Conservation (phyloP, 495 filamentous ascomycete species). For the Darksidea phi region DNA sequence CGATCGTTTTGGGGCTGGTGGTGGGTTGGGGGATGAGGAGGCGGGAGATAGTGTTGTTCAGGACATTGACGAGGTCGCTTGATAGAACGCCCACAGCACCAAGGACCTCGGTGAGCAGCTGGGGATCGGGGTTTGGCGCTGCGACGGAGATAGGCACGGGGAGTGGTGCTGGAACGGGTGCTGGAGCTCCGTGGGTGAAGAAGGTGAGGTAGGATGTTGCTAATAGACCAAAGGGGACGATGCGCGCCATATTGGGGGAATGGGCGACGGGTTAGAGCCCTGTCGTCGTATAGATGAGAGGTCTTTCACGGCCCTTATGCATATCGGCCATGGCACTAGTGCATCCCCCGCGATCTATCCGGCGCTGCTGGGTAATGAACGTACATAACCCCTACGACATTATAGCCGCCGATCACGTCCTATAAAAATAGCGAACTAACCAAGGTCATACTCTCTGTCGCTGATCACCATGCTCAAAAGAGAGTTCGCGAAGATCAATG, state of each 20-base stretch:
- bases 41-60: not conserved
- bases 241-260: not conserved
- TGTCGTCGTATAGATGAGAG: too few species aligned
- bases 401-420: too few species aligned
- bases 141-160: not conserved
- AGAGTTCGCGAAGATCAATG: too few species aligned
- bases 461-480: too few species aligned
- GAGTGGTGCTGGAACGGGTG: not conserved
- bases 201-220: not conserved
- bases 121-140: not conserved
- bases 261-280: too few species aligned
- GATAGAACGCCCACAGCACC: not conserved
- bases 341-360: too few species aligned
- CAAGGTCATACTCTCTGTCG: too few species aligned
- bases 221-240: not conserved
- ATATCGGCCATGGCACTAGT: too few species aligned
- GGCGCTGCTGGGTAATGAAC: too few species aligned
- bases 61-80: not conserved
- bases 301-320: too few species aligned
- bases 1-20: not conserved
- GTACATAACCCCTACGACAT: too few species aligned
- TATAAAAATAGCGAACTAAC: too few species aligned
- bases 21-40: constrained; percentile 2
- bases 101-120: not conserved
- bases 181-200: not conserved